phyloP scores from a whole-genome alignment of 345 rosid genomes.

The Eucalyptus coolabah region DNA sequence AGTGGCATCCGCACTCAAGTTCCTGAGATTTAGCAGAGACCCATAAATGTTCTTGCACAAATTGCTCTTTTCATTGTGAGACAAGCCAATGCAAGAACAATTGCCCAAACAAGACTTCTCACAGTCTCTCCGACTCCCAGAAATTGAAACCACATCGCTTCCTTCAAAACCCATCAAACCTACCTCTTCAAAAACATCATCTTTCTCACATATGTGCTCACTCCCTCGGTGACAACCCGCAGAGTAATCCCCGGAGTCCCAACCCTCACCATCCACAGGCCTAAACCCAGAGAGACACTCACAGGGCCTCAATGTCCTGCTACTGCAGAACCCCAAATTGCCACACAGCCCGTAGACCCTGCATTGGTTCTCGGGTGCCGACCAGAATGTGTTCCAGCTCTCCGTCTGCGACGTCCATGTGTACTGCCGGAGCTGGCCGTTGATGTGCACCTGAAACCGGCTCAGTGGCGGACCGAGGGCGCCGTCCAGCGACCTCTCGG shows the following conservation, averaged over 20 bases:
- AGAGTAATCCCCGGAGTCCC: conserved; percentile 36
- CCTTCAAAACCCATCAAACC: conserved; percentile 40
- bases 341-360: conserved; percentile 69
- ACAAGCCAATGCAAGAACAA: conserved; percentile 62
- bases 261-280: conserved; percentile 2
- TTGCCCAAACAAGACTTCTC: conserved; percentile 28
- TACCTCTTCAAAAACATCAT: conserved; percentile 25
- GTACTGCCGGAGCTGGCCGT: conserved; percentile 54
- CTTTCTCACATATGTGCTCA: conserved; percentile 6
- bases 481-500: conserved; percentile 14
- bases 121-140: conserved; percentile 19
- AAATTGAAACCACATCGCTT: conserved; percentile 4
- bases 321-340: conserved; percentile 44
- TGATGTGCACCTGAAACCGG: conserved; percentile 35
- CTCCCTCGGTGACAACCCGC: conserved; percentile 33
- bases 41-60: conserved; percentile 44
- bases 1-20: conserved; percentile 47
- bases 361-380: conserved; percentile 56
- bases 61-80: conserved; percentile 24
- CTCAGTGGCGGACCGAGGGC: conserved; percentile 26
- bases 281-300: background rate
- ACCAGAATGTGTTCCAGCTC: conserved; percentile 61
- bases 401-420: conserved; percentile 31
- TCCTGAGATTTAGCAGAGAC: conserved; percentile 42
- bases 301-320: background rate